Evolutionary conservation across 2,329 filamentous ascomycete genomes (phyloP), one percentile per base, ranked within the genome.

Genomic region (Aspergillus sp.): DNA sequence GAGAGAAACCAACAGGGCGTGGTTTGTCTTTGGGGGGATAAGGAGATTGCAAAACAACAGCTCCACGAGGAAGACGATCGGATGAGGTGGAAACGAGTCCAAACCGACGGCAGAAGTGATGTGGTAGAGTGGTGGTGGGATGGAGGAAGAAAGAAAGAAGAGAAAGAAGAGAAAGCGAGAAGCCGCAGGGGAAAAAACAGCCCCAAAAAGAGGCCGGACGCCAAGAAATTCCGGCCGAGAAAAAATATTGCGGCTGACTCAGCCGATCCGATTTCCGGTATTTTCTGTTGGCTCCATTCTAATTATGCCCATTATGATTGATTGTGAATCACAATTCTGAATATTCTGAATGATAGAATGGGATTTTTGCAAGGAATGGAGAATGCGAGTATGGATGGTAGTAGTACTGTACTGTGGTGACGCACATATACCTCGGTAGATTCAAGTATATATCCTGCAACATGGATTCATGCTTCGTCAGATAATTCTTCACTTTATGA

Each of bases 1-100:
- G 68, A 64, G 57, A 63, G 51, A 65, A 69, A 65, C 61, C 66
- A 67, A 56, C 51, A 50, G 55, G 40, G 40, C 52, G 57, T 64
- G 64, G 66, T 67, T 69, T 56, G 67, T 61, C 58, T 22, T 22
- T 60, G 51, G 43, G 9, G 22, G 9, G 26, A 10, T 10, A 9
- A 10, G 26, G 26, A 30, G 26, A 30, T 30, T 30, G 26, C 26
- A 30, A 30, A 30, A 30, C 26, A 13, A 42, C 40, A 42, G 40
- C 40, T 42, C 16, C 40, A 42, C 16, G 10, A 17, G 16, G 40
- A 33, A 49, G 50, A 43, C 36, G 40, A 47, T 22, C 40, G 38
- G 42, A 49, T 45, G 52, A 42, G 26, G 26, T 30, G 35, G 35
- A 42, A 42, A 19, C 40, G 40, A 19, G 40, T 42, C 40, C 40